Evolutionary conservation across 2,329 filamentous ascomycete species (phyloP).

Genomic region (Fulvia fulva): DNA sequence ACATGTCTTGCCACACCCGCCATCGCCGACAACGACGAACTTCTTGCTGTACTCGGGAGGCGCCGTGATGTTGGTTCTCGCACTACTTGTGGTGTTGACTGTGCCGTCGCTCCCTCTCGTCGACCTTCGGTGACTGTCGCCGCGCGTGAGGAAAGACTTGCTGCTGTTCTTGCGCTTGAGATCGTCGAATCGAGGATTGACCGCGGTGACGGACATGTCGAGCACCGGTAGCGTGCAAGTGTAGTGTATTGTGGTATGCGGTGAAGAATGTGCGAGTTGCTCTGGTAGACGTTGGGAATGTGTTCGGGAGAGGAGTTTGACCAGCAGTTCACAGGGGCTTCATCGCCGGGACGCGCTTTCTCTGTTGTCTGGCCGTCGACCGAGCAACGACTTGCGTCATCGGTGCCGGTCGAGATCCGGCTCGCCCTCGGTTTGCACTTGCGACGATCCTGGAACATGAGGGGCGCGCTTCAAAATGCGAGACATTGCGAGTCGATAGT

Average conservation of each 20-base stretch:
- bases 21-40: slow-evolving; percentile 97
- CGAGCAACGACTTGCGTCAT: not conserved
- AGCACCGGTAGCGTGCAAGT: slow-evolving; percentile 6
- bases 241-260: slow-evolving; percentile 10
- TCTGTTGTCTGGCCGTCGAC: not conserved
- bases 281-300: slow-evolving; percentile 2
- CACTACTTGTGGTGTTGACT: slow-evolving; percentile 73
- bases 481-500: not conserved
- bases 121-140: slow-evolving; percentile 38
- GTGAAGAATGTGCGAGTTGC: slow-evolving; percentile 2
- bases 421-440: not conserved
- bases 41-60: slow-evolving; percentile 96
- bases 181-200: slow-evolving; percentile 51
- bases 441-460: slow-evolving; percentile 3
- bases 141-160: slow-evolving; percentile 32
- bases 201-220: slow-evolving; percentile 33
- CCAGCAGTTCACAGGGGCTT: not conserved
- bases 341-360: not conserved
- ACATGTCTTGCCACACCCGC: slow-evolving; percentile 97
- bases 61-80: slow-evolving; percentile 81
- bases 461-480: not conserved
- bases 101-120: slow-evolving; percentile 72
- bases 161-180: slow-evolving; percentile 53
- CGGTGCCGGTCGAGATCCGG: not conserved
- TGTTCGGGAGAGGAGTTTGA: not conserved